Evolutionary conservation across 768 basidiomycete species (phyloP).

Genomic region (Rickenella mellea): DNA sequence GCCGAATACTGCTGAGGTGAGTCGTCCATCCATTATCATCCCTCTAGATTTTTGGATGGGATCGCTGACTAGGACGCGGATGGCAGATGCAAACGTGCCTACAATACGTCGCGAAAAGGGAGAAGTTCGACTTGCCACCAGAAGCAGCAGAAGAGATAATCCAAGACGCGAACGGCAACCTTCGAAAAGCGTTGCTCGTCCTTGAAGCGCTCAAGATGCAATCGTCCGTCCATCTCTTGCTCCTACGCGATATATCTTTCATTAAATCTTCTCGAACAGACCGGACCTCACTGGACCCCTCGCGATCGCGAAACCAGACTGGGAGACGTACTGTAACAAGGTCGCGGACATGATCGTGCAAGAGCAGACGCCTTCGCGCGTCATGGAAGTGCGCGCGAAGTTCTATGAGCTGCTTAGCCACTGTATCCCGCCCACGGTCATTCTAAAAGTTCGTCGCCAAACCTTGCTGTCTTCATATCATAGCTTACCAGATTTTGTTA

Average conservation of each 20-base stretch:
- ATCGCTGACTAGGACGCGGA: neutral
- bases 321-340: constrained; percentile 95
- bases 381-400: constrained; percentile 89
- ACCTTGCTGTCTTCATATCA: constrained; percentile 1
- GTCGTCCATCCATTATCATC: constrained; percentile 7
- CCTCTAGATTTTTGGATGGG: neutral
- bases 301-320: constrained; percentile 93
- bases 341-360: constrained; percentile 83
- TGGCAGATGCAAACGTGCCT: constrained; percentile 75
- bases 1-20: constrained; percentile 68
- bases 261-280: constrained; percentile 24
- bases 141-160: constrained; percentile 71
- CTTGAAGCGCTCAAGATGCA: constrained; percentile 97
- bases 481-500: too few relatives aligned
- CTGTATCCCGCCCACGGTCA: constrained; percentile 89
- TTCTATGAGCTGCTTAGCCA: constrained; percentile 94
- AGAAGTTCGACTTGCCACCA: constrained; percentile 72
- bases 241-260: neutral
- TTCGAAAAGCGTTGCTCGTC: constrained; percentile 90
- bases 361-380: constrained; percentile 81
- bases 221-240: constrained; percentile 43
- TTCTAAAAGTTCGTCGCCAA: constrained; percentile 63
- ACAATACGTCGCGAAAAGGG: constrained; percentile 67
- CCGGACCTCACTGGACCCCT: constrained; percentile 76
- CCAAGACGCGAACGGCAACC: constrained; percentile 76